phyloP scores from a whole-genome alignment of 1,284 basidiomycete genomes.

The Neonothopanus nambi region DNA sequence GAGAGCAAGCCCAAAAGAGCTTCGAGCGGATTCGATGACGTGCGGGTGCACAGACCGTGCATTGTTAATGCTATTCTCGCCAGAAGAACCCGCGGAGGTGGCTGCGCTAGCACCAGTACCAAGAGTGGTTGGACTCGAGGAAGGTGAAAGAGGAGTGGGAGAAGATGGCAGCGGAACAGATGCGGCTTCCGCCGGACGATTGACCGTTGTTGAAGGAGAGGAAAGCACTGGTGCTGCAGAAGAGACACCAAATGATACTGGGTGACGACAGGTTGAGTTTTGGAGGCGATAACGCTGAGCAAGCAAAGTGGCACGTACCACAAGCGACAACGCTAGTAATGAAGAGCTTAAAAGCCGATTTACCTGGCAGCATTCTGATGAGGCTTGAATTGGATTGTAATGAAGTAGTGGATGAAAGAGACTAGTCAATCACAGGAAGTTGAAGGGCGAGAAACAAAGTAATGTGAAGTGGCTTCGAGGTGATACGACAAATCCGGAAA shows the following conservation, averaged over 20 bases:
- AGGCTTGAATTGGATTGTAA: too few species aligned
- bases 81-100: not conserved
- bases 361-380: too few species aligned
- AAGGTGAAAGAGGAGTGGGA: not conserved
- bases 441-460: too few species aligned
- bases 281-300: not conserved
- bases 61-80: not conserved
- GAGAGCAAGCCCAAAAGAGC: not conserved
- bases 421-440: too few species aligned
- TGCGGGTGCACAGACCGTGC: not conserved
- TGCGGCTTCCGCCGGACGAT: not conserved
- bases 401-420: too few species aligned
- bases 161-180: not conserved
- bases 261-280: not conserved
- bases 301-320: not conserved
- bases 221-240: constrained; percentile 5
- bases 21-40: not conserved
- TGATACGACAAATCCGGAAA: too few species aligned
- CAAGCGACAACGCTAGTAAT: constrained; percentile 9
- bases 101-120: not conserved
- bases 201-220: not conserved
- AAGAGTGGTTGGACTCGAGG: not conserved
- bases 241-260: constrained; percentile 7
- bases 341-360: not conserved
- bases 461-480: too few species aligned